Evolutionary conservation across 2,329 filamentous ascomycete genomes (phyloP).

Genomic region (Geoglossum cookeanum): DNA sequence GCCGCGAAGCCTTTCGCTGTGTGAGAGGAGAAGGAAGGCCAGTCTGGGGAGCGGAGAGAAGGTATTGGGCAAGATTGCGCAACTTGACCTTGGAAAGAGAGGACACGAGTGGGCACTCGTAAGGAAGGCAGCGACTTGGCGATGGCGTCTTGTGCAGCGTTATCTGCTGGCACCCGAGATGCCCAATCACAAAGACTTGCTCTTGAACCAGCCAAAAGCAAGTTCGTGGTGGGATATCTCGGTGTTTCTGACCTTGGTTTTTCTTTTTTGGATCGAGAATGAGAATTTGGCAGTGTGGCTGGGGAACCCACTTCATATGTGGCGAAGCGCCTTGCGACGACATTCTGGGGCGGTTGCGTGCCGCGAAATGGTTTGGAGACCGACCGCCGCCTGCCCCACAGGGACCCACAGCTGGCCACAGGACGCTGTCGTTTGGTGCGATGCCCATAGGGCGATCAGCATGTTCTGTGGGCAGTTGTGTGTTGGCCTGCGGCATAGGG

Average conservation of each 20-base stretch:
- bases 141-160: not conserved
- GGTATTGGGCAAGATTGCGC: not conserved
- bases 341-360: too few relatives aligned
- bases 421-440: not conserved
- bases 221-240: not conserved
- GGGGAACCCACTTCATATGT: not conserved
- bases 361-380: too few relatives aligned
- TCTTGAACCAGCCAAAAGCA: not conserved
- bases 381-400: too few relatives aligned
- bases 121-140: not conserved
- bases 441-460: not conserved
- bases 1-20: not conserved
- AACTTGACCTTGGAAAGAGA: not conserved
- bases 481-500: not conserved
- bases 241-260: not conserved
- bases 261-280: too few relatives aligned
- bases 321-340: not conserved
- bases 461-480: not conserved
- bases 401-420: too few relatives aligned
- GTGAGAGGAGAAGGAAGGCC: not conserved
- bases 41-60: not conserved
- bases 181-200: not conserved
- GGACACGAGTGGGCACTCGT: constrained; percentile 2
- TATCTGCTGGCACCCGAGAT: not conserved
- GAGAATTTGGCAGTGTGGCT: not conserved